phyloP scores from a whole-genome alignment of 2,329 filamentous ascomycete species.

The Hymenoscyphus fraxineus region DNA sequence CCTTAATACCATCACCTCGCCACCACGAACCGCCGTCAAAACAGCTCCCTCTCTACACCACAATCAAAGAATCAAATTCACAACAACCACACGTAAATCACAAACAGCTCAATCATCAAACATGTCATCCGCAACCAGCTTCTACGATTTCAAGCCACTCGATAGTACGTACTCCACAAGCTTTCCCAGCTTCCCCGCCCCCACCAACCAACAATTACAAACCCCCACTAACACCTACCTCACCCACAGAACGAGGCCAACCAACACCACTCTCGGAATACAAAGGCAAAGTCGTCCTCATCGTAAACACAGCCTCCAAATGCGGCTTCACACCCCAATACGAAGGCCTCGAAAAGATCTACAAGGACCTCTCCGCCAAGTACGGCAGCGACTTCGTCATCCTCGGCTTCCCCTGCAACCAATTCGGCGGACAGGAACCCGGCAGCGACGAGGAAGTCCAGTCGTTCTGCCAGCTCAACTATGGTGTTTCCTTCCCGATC shows the following conservation, averaged over 20 bases:
- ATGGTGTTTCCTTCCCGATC: conserved; percentile 39
- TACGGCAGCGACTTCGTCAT: conserved; percentile 70
- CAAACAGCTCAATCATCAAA: conserved; percentile 12
- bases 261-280: conserved; percentile 67
- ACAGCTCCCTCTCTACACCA: conserved; percentile 7
- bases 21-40: neutral
- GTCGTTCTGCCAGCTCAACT: conserved; percentile 86
- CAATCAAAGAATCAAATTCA: neutral
- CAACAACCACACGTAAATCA: neutral
- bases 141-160: conserved; percentile 82
- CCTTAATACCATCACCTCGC: conserved; percentile 1
- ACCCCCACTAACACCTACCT: conserved; percentile 10
- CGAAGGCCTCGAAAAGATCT: conserved; percentile 82
- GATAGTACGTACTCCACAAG: conserved; percentile 58
- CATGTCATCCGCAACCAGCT: conserved; percentile 66
- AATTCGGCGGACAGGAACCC: conserved; percentile 89
- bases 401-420: conserved; percentile 97
- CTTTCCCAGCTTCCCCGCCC: conserved; percentile 3
- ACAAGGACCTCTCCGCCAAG: conserved; percentile 68
- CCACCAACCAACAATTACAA: conserved; percentile 4
- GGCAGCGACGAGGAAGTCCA: conserved; percentile 71
- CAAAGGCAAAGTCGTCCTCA: conserved; percentile 87
- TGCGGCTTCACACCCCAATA: conserved; percentile 99
- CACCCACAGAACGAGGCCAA: conserved; percentile 63
- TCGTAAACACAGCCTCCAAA: conserved; percentile 98